A percentile compares a stretch with the other conserved stretches of the same genome.
Evolutionary conservation across 306 rosid genomes (phyloP).

Genomic region (Castanospermum australe): DNA sequence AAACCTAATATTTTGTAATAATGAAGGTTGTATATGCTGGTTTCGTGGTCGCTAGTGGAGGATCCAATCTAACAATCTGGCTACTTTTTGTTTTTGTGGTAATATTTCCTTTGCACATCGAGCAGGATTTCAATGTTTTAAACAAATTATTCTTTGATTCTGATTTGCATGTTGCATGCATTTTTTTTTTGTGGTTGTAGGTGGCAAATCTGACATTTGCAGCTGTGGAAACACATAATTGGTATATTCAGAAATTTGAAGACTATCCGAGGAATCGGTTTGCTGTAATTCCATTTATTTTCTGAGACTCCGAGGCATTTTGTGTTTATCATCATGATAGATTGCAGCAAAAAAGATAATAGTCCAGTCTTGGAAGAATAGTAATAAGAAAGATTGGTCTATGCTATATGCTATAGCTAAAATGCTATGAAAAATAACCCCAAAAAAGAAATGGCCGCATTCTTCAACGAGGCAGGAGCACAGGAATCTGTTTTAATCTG

Average conservation of each 20-base stretch:
- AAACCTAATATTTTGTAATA: slow-evolving; percentile 20
- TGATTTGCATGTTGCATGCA: not conserved
- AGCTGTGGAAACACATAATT: slow-evolving; percentile 81
- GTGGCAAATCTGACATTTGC: slow-evolving; percentile 71
- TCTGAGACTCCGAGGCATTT: slow-evolving; percentile 26
- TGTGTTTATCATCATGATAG: slow-evolving; percentile 1
- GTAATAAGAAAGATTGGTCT: too few species aligned
- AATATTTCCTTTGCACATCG: slow-evolving; percentile 22
- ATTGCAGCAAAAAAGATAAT: too few species aligned
- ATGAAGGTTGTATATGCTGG: slow-evolving; percentile 78
- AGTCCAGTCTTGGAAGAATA: too few species aligned
- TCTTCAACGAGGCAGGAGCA: too few species aligned
- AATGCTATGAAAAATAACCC: too few species aligned
- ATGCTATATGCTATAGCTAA: too few species aligned
- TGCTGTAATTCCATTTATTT: slow-evolving; percentile 66
- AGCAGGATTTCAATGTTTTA: slow-evolving; percentile 1
- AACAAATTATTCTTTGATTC: not conserved
- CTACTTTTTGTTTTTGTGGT: slow-evolving; percentile 82
- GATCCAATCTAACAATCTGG: slow-evolving; percentile 78
- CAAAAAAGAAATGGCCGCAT: too few species aligned
- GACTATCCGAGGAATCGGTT: slow-evolving; percentile 60
- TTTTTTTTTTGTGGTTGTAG: slow-evolving; percentile 36
- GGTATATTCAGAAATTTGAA: slow-evolving; percentile 81
- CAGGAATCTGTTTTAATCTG: too few species aligned
- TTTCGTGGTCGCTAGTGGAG: slow-evolving; percentile 80